Evolutionary conservation across 2,329 filamentous ascomycete species (phyloP), one percentile per base, ranked within the genome.

Genomic region (Arachnomyces sp.): DNA sequence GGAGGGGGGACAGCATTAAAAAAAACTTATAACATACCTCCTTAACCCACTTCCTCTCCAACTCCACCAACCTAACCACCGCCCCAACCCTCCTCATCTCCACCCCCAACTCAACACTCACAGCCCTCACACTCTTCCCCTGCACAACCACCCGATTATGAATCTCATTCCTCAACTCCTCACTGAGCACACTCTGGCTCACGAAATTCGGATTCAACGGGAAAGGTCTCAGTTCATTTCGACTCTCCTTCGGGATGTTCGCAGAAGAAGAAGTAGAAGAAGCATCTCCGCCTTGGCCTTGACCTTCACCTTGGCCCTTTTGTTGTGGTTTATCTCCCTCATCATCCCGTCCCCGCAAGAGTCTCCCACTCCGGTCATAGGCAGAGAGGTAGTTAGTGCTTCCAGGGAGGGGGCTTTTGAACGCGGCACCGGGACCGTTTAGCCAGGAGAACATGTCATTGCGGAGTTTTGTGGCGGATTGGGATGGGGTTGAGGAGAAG

Each of bases 71-170:
- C 53, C 89, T 73, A 44, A 94, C 83, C 14, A 94, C 84, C 15
- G 89, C 89, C 18, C 81, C 88, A 13, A 95, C 84, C 52, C 89
- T 76, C 55, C 85, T 78, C 63, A 94, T 82, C 55, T 92, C 87
- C 16, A 95, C 77, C 18, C 80, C 78, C 52, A 85, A 75, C 54
- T 86, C 76, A 1, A 83, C 82, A 56, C 86, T 89, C 14, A 93
- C 84, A 32, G 75, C 75, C 54, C 86, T 82, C 46, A 95, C 70
- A 42, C 82, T 78, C 60, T 81, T 72, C 44, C 82, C 81, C 11
- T 77, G 60, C n/a, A 65, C 57, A 46, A 78, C 78, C 11, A 93
- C 78, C 50, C 77, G 75, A 3, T 71, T 55, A 68, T 85, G 92
- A 40, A 95, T 84, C 48, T 81, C 70, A 52, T 89, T 80, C 44